These are phyloP conservation scores for Colletotrichum australisinense DNA, from an alignment of 2,329 filamentous ascomycete genomes.

Conservation along the genomic window DNA sequence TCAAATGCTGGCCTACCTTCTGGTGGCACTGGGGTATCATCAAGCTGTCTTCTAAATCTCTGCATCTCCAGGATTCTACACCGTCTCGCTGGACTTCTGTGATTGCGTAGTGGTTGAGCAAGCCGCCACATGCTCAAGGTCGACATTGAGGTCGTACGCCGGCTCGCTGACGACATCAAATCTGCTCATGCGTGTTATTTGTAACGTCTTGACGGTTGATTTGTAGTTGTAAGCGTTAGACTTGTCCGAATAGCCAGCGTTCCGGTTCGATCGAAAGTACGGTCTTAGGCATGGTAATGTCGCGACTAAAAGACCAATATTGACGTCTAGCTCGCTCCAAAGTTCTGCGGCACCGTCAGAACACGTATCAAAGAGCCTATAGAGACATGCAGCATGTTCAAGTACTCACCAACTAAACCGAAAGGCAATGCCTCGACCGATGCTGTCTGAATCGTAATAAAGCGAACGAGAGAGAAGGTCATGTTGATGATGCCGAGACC, in stretches of 20 bases:
- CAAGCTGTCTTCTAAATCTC: neutral
- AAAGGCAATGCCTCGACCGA: conserved; percentile 19
- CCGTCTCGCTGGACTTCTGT: neutral
- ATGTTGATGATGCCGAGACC: conserved; percentile 32
- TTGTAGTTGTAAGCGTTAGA: conserved; percentile 24
- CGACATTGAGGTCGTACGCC: neutral
- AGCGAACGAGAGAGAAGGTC: conserved; percentile 27
- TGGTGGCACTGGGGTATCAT: neutral
- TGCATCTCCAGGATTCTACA: neutral
- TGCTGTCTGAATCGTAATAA: conserved; percentile 30
- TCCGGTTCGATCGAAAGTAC: conserved; percentile 26
- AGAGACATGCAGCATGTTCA: neutral
- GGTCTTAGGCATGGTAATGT: conserved; percentile 27
- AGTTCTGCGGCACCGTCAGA: conserved; percentile 6
- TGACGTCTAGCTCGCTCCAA: conserved; percentile 29
- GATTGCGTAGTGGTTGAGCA: conserved; percentile 2
- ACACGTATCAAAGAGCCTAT: neutral
- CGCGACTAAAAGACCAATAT: conserved; percentile 26
- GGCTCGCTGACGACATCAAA: conserved; percentile 19
- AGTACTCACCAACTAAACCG: conserved; percentile 22
- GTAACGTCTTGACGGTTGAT: conserved; percentile 21
- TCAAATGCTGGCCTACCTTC: neutral
- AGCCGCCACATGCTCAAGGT: conserved; percentile 11
- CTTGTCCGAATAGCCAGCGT: conserved; percentile 17
- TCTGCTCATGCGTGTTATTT: neutral